Evolutionary conservation across 2,329 filamentous ascomycete genomes (phyloP).

Genomic region (Diatrype stigma): DNA sequence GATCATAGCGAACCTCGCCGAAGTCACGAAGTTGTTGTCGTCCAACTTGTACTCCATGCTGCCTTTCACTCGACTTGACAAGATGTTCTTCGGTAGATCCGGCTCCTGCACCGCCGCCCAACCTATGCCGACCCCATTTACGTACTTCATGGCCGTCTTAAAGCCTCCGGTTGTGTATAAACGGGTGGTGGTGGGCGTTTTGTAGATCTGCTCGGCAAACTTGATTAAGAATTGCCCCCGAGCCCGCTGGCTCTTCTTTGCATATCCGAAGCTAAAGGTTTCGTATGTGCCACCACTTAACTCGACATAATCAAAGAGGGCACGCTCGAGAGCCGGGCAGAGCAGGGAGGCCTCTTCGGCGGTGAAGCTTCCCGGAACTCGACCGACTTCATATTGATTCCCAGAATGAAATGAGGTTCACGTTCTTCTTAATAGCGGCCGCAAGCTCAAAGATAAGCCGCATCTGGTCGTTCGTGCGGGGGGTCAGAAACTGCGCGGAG

Average conservation of each 20-base stretch:
- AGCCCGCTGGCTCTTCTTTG: conserved; percentile 48
- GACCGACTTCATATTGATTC: conserved; percentile 54
- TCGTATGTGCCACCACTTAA: conserved; percentile 56
- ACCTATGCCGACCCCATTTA: conserved; percentile 54
- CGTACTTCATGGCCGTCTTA: conserved; percentile 41
- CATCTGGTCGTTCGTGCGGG: conserved; percentile 45
- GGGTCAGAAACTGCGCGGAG: conserved; percentile 51
- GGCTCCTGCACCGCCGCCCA: conserved; percentile 47
- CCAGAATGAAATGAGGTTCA: conserved; percentile 37
- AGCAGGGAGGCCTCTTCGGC: conserved; percentile 46
- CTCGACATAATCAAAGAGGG: conserved; percentile 52
- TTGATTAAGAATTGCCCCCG: conserved; percentile 54
- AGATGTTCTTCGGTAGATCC: conserved; percentile 37
- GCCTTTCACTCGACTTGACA: conserved; percentile 42
- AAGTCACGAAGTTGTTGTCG: conserved; percentile 40
- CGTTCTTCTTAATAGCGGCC: conserved; percentile 28
- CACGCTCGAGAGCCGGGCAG: conserved; percentile 42
- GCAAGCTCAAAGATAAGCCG: conserved; percentile 43
- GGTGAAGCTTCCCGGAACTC: conserved; percentile 49
- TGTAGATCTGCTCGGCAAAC: conserved; percentile 46
- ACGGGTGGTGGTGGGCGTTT: conserved; percentile 42
- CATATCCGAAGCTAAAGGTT: conserved; percentile 42
- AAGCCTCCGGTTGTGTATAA: conserved; percentile 52
- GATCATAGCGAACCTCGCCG: conserved; percentile 38
- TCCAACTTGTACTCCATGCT: conserved; percentile 42